Base-by-base conservation (phyloP, 1,284 basidiomycete genomes). In the Ganoderma multipileum region DNA sequence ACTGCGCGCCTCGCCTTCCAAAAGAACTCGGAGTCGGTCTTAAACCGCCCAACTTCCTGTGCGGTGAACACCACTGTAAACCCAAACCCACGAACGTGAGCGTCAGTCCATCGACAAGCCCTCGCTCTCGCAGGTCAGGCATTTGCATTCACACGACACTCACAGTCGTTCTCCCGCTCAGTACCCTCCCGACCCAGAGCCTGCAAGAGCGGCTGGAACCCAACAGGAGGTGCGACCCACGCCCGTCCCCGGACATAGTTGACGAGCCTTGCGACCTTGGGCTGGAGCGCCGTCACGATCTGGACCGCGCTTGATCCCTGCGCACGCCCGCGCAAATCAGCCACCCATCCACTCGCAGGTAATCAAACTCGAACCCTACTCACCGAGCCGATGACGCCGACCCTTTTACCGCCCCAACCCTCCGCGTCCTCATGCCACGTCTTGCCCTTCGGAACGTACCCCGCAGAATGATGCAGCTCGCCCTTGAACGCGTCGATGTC, bases 281-380 rank as follows among this genome's bases (percentile, higher is more conserved):
- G 83, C 71, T 89, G 88, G 11, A 91, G 77, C 1, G 87, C 83
- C 0, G 89, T 82, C 0, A 90, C 85, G 18, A 90, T 84, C 73
- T 91, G 90, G 36, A 91, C 83, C 1, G 86, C 87, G 20, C 87
- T 88, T 1, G 89, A 89, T 0, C 89, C 89, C 88, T 89, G 64
- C 12, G 65, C 12, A 9, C 14, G 26, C 14, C 33, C 38, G 18
- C n/a, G n/a, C 41, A 7, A 18, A 20, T 41, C 8, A n/a, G 30
- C 41, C 38, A 11, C 38, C 16, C 4, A 5, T 20, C 5, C 38
- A 39, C 38, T 39, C 38, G 38, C 41, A 20, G 16, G n/a, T n/a
- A n/a, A n/a, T n/a, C n/a, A n/a, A n/a, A n/a, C n/a, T n/a, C 18
- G 14, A 55, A 26, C 14, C 2, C 4, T n/a, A 76, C 85, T 72